Evolutionary conservation across 202 grass and related monocot genomes (phyloP).

Genomic region (Brachypodium distachyon): DNA sequence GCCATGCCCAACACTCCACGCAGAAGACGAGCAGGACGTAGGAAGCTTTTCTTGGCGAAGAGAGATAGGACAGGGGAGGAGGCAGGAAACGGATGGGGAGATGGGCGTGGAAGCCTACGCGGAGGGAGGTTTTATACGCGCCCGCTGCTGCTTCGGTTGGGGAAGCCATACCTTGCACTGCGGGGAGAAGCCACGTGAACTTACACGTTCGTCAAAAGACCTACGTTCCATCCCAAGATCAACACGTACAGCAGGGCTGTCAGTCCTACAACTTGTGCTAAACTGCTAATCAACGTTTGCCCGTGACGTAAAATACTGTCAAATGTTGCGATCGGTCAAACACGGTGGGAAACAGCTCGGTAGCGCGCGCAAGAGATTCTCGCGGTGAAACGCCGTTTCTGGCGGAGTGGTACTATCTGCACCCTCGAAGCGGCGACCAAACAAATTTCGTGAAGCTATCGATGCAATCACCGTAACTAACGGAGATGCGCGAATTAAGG

Average conservation of each 20-base stretch:
- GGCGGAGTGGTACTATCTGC: no score
- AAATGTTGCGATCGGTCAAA: background rate
- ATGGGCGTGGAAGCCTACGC: background rate
- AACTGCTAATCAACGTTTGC: no score
- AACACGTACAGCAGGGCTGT: no score
- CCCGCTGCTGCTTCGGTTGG: background rate
- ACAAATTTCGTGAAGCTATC: background rate
- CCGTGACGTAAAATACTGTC: background rate
- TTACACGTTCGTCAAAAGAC: background rate
- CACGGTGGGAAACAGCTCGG: background rate
- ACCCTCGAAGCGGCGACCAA: background rate
- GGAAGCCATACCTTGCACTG: background rate
- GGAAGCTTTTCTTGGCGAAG: background rate
- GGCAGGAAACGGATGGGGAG: background rate
- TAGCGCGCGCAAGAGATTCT: background rate
- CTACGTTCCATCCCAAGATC: no score
- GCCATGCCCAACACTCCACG: slow-evolving; percentile 37
- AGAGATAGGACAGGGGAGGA: background rate
- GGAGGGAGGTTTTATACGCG: slow-evolving; percentile 10
- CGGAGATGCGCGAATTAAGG: slow-evolving; percentile 2
- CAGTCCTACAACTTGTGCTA: no score
- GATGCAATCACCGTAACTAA: background rate
- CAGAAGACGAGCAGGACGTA: no score
- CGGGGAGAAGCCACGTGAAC: background rate
- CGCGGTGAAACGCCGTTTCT: background rate